A percentile compares a stretch with the other conserved stretches of the same genome.
Conservation (phyloP, 2,329 filamentous ascomycete genomes). For the Neonectria neomacrospora region DNA sequence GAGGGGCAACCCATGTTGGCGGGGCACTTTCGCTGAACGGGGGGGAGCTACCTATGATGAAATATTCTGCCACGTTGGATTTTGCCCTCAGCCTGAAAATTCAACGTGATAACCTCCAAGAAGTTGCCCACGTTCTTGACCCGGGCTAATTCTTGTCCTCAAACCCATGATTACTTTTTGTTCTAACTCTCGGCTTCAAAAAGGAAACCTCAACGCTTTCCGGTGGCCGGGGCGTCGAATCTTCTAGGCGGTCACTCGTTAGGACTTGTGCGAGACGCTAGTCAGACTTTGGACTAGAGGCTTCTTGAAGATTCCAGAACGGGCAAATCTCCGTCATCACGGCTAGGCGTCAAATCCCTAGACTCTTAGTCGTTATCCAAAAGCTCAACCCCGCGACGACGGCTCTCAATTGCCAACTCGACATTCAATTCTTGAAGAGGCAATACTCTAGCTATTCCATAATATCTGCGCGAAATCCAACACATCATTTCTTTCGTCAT, state of each 20-base stretch:
- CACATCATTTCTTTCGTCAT: slow-evolving; percentile 45
- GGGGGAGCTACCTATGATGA: slow-evolving; percentile 44
- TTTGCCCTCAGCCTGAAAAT: slow-evolving; percentile 16
- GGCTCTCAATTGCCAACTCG: background rate
- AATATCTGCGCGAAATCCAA: background rate
- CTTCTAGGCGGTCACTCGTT: slow-evolving; percentile 21
- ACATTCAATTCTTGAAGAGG: background rate
- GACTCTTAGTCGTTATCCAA: slow-evolving; percentile 22
- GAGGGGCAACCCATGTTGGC: slow-evolving; percentile 65
- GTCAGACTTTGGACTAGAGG: slow-evolving; percentile 38
- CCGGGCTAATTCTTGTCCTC: background rate
- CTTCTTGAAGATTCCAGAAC: slow-evolving; percentile 58
- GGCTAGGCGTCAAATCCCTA: slow-evolving; percentile 29
- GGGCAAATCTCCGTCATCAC: slow-evolving; percentile 43
- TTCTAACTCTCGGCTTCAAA: background rate
- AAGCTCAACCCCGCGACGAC: slow-evolving; percentile 22
- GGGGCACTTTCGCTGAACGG: slow-evolving; percentile 58
- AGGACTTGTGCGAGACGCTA: slow-evolving; percentile 39
- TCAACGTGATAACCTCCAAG: slow-evolving; percentile 18
- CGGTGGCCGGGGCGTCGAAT: slow-evolving; percentile 33
- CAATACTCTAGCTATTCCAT: background rate
- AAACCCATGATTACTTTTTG: slow-evolving; percentile 1
- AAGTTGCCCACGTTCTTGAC: background rate
- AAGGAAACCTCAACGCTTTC: slow-evolving; percentile 5
- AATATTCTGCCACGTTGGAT: slow-evolving; percentile 41